These are phyloP conservation scores for Diatrype stigma DNA, from an alignment of 2,329 filamentous ascomycete species.

Conservation along the genomic window DNA sequence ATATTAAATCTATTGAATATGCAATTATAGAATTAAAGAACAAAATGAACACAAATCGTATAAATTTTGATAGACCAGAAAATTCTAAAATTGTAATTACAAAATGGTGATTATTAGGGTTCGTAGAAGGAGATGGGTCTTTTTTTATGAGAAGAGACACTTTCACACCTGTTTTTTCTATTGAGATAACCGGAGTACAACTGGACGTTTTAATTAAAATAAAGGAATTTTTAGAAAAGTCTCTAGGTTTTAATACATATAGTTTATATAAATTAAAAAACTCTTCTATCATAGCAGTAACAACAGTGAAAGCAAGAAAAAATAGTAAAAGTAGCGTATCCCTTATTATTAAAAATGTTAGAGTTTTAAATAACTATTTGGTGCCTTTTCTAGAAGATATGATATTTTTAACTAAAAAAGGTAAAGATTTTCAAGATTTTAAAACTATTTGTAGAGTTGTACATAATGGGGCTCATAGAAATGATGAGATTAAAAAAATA, in stretches of 20 bases:
- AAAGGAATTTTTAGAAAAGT: slow-evolving; percentile 5
- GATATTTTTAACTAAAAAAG: slow-evolving; percentile 19
- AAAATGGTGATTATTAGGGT: slow-evolving; percentile 2
- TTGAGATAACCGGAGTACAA: slow-evolving; percentile 1
- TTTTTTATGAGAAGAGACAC: slow-evolving; percentile 3
- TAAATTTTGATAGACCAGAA: slow-evolving; percentile 2
- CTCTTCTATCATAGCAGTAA: slow-evolving; percentile 3
- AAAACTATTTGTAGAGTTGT: slow-evolving; percentile 8
- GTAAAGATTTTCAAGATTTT: slow-evolving; percentile 18
- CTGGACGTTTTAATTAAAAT: slow-evolving; percentile 2
- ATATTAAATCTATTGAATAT: background rate
- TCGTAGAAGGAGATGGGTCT: slow-evolving; percentile 5
- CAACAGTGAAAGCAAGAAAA: slow-evolving; percentile 2
- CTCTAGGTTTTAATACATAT: slow-evolving; percentile 5
- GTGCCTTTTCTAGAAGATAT: slow-evolving; percentile 12
- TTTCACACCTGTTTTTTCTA: background rate
- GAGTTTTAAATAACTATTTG: slow-evolving; percentile 7
- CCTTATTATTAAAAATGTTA: slow-evolving; percentile 6
- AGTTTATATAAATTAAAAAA: slow-evolving; percentile 7
- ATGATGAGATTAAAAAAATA: slow-evolving; percentile 5
- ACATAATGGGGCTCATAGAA: slow-evolving; percentile 6
- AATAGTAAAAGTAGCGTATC: slow-evolving; percentile 5
- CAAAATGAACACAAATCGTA: slow-evolving; percentile 3
- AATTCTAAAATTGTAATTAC: slow-evolving; percentile 1
- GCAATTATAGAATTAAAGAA: slow-evolving; percentile 5